Evolutionary conservation across 2,329 filamentous ascomycete species (phyloP).

Genomic region (Epichloe sibirici): DNA sequence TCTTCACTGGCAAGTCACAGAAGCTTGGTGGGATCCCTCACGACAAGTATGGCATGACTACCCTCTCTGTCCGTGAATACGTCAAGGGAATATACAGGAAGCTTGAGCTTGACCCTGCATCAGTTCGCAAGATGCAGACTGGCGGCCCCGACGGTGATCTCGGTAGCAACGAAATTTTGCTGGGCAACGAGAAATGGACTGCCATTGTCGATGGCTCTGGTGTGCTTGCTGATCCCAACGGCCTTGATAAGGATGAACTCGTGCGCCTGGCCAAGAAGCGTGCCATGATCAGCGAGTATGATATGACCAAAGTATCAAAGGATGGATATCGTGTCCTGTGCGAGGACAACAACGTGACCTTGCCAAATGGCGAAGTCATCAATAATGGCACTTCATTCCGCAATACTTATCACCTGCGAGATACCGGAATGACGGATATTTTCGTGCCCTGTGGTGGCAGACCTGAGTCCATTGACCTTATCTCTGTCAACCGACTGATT

Average conservation of each 20-base stretch:
- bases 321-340: conserved; percentile 86
- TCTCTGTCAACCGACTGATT: conserved; percentile 78
- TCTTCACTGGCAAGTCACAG: conserved; percentile 98
- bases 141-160: conserved; percentile 94
- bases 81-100: conserved; percentile 96
- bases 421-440: conserved; percentile 63
- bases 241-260: conserved; percentile 74
- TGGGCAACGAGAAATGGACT: conserved; percentile 91
- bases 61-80: conserved; percentile 88
- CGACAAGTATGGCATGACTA: conserved; percentile 95
- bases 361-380: conserved; percentile 77
- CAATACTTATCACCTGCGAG: conserved; percentile 89
- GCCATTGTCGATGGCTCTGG: conserved; percentile 93
- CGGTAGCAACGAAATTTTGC: conserved; percentile 93
- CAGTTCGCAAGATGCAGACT: conserved; percentile 89
- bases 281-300: conserved; percentile 81
- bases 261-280: conserved; percentile 73
- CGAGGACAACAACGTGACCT: conserved; percentile 78
- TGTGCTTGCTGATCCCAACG: conserved; percentile 86
- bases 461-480: conserved; percentile 90
- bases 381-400: conserved; percentile 91
- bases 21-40: conserved; percentile 94
- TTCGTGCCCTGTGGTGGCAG: conserved; percentile 96
- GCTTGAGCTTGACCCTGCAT: conserved; percentile 73
- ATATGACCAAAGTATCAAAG: conserved; percentile 70